phyloP scores from a whole-genome alignment of 2,329 filamentous ascomycete genomes.

The Xylaria sp. region DNA sequence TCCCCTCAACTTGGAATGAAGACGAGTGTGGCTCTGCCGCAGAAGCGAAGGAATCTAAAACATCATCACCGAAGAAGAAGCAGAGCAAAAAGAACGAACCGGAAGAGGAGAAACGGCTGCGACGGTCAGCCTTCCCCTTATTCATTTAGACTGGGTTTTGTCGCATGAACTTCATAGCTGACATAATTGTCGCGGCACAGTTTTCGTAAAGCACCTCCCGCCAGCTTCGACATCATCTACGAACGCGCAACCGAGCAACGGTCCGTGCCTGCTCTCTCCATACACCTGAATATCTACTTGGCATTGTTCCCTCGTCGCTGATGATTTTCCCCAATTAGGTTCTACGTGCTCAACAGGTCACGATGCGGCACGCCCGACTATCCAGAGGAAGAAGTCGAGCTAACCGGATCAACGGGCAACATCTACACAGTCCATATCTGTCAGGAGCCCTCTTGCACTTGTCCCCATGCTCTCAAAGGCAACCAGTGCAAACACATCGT shows the following conservation, averaged over 20 bases:
- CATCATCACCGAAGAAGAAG: not conserved
- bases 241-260: slow-evolving; percentile 55
- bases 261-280: slow-evolving; percentile 34
- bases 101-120: slow-evolving; percentile 27
- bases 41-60: slow-evolving; percentile 15
- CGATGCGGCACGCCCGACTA: slow-evolving; percentile 51
- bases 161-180: not conserved
- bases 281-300: not conserved
- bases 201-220: slow-evolving; percentile 25
- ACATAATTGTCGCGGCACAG: not conserved
- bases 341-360: slow-evolving; percentile 59
- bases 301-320: not conserved
- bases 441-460: slow-evolving; percentile 64
- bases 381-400: slow-evolving; percentile 64
- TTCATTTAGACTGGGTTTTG: not conserved
- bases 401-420: slow-evolving; percentile 74
- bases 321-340: slow-evolving; percentile 38
- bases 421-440: slow-evolving; percentile 69
- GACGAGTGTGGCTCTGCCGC: not conserved
- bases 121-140: slow-evolving; percentile 22
- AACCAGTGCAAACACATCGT: slow-evolving; percentile 74
- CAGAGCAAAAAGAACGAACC: not conserved
- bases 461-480: slow-evolving; percentile 63
- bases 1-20: slow-evolving; percentile 15
- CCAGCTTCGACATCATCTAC: slow-evolving; percentile 45